Conservation (phyloP, 2,329 filamentous ascomycete genomes). For the Bipolaris gigantea region DNA sequence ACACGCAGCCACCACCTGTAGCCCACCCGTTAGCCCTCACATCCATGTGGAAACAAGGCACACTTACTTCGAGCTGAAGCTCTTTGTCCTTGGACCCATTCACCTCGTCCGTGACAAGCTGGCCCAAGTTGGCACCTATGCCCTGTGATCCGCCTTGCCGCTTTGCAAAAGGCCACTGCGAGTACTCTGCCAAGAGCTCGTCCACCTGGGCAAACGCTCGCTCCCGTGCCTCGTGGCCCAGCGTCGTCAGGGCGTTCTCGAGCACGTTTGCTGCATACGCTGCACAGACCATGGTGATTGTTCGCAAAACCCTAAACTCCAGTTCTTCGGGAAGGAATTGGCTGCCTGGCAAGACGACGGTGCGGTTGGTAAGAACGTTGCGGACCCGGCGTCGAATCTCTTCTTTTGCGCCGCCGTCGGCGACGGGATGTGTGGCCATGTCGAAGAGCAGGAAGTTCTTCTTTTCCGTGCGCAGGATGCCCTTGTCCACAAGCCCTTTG, state of each 20-base stretch:
- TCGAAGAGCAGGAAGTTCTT: conserved; percentile 99
- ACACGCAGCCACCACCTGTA: conserved; percentile 82
- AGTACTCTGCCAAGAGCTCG: conserved; percentile 92
- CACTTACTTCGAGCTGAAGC: conserved; percentile 84
- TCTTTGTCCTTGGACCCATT: conserved; percentile 88
- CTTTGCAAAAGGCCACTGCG: conserved; percentile 93
- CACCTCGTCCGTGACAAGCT: conserved; percentile 84
- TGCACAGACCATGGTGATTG: conserved; percentile 94
- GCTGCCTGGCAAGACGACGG: conserved; percentile 81
- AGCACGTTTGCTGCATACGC: conserved; percentile 97
- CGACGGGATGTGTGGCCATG: conserved; percentile 98
- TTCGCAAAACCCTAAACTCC: conserved; percentile 90
- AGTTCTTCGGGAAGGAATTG: conserved; percentile 92
- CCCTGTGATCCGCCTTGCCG: conserved; percentile 75
- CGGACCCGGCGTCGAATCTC: conserved; percentile 92
- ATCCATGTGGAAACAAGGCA: neutral
- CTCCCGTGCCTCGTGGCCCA: conserved; percentile 92
- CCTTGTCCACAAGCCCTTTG: conserved; percentile 98
- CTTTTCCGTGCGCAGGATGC: conserved; percentile 97
- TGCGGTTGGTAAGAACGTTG: conserved; percentile 89
- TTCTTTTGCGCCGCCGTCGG: conserved; percentile 94
- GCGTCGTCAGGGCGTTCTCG: conserved; percentile 92
- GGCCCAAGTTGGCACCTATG: conserved; percentile 88
- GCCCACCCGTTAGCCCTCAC: conserved; percentile 24
- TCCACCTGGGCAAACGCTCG: conserved; percentile 96